phyloP scores from a whole-genome alignment of 257 asterid genomes.

The Nicotiana obtusifolia region DNA sequence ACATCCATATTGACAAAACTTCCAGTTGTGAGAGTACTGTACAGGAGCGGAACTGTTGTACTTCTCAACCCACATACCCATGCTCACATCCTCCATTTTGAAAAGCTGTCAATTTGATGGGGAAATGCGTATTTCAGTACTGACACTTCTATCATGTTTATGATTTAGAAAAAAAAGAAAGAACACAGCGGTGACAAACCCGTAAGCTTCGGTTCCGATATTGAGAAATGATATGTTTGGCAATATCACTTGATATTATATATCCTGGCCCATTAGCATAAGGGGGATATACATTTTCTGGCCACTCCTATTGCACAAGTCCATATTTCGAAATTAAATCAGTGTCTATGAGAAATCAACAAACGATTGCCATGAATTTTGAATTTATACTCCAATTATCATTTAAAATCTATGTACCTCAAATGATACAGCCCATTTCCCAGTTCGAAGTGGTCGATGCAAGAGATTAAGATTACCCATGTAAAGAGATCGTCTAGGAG shows the following conservation, averaged over 20 bases:
- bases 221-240: conserved; percentile 54
- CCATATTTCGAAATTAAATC: not conserved
- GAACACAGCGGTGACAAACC: conserved; percentile 34
- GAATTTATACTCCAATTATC: not conserved
- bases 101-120: conserved; percentile 45
- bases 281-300: conserved; percentile 90
- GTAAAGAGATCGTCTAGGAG: conserved; percentile 60
- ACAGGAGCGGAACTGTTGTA: conserved; percentile 60
- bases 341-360: not conserved
- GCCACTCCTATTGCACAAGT: conserved; percentile 76
- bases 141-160: not conserved
- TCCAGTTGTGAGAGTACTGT: conserved; percentile 74
- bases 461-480: conserved; percentile 89
- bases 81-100: conserved; percentile 99
- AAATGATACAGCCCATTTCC: conserved; percentile 96
- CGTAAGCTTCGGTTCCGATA: conserved; percentile 57
- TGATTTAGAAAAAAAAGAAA: not conserved
- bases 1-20: conserved; percentile 92
- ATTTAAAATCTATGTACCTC: conserved; percentile 41
- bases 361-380: not conserved
- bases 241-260: conserved; percentile 80
- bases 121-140: not conserved
- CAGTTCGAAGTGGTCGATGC: conserved; percentile 91
- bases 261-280: conserved; percentile 99
- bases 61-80: conserved; percentile 99